Percentiles rank a stretch among this genome's conserved stretches.
phyloP scores from a whole-genome alignment of 177 flowering plant genomes.

The Telopea speciosissima region DNA sequence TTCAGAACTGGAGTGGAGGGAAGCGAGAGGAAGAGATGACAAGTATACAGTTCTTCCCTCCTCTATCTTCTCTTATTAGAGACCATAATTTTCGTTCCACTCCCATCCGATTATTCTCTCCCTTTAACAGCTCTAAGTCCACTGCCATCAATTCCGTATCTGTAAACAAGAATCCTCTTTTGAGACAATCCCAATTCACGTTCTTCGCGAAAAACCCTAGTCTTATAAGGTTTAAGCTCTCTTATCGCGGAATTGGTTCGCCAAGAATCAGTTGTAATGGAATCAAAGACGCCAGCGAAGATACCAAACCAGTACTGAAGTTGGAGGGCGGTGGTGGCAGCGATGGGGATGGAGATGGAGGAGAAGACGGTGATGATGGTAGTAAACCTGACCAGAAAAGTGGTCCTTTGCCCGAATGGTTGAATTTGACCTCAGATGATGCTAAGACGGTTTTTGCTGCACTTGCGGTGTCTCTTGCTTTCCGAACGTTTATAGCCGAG shows the following conservation, averaged over 20 bases:
- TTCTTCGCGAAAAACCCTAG: conserved; percentile 20
- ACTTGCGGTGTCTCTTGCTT: conserved; percentile 71
- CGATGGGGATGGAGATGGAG: conserved; percentile 44
- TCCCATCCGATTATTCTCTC: conserved; percentile 10
- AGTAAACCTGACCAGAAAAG: conserved; percentile 29
- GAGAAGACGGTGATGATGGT: conserved; percentile 45
- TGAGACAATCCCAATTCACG: conserved; percentile 20
- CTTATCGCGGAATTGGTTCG: conserved; percentile 7
- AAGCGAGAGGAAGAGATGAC: conserved; percentile 9
- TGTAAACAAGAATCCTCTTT: conserved; percentile 10
- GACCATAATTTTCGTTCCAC: conserved; percentile 19
- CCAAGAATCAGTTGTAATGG: conserved; percentile 34
- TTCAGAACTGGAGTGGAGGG: not conserved
- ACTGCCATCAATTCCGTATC: conserved; percentile 15
- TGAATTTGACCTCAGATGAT: conserved; percentile 67
- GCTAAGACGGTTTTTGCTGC: conserved; percentile 83
- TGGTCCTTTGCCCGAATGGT: conserved; percentile 69
- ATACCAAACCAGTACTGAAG: conserved; percentile 32
- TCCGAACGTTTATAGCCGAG: conserved; percentile 83
- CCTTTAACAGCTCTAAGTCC: conserved; percentile 19
- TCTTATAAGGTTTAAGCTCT: conserved; percentile 13
- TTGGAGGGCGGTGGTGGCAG: conserved; percentile 25
- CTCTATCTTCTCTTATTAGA: conserved; percentile 26
- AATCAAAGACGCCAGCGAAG: conserved; percentile 43
- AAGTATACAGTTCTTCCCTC: conserved; percentile 34